A percentile compares a stretch with the other conserved stretches of the same genome.
These are phyloP conservation scores for Barbatosphaeria neglecta DNA, from an alignment of 495 filamentous ascomycete genomes.

Conservation along the genomic window DNA sequence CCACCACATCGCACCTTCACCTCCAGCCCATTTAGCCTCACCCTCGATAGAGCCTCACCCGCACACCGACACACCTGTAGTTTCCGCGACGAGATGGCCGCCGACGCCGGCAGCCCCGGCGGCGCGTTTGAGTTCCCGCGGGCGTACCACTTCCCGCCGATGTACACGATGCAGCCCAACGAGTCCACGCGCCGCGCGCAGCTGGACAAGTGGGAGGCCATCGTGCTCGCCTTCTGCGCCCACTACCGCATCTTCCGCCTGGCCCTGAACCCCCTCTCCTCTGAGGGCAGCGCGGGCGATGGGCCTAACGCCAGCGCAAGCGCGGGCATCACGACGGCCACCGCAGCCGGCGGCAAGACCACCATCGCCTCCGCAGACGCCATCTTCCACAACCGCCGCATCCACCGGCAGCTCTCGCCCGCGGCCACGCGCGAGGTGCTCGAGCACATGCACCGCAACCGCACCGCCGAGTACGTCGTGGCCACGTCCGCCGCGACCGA, in stretches of 20 bases:
- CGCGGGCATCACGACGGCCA: not conserved
- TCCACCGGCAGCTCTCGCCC: constrained; percentile 45
- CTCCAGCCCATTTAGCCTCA: no score
- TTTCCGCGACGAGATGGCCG: not conserved
- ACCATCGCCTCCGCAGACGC: constrained; percentile 11
- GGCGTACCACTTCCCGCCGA: constrained; percentile 56
- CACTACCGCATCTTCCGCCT: constrained; percentile 63
- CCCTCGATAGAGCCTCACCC: not conserved
- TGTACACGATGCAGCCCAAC: constrained; percentile 75
- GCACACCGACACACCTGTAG: not conserved
- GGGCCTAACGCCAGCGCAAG: not conserved
- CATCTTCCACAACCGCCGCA: constrained; percentile 40
- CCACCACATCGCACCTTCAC: no score
- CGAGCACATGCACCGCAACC: constrained; percentile 58
- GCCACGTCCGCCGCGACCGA: constrained; percentile 47
- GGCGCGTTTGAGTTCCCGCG: constrained; percentile 32
- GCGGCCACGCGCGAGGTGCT: constrained; percentile 57
- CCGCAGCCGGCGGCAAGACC: not conserved
- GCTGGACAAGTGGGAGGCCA: constrained; percentile 69
- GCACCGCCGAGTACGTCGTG: constrained; percentile 57
- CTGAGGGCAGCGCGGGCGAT: not conserved
- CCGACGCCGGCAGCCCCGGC: not conserved
- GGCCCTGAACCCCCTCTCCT: constrained; percentile 48
- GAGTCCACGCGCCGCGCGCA: constrained; percentile 62
- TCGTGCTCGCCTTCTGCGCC: constrained; percentile 75